phyloP scores from a whole-genome alignment of 306 rosid species.

The Castanopsis chinensis region DNA sequence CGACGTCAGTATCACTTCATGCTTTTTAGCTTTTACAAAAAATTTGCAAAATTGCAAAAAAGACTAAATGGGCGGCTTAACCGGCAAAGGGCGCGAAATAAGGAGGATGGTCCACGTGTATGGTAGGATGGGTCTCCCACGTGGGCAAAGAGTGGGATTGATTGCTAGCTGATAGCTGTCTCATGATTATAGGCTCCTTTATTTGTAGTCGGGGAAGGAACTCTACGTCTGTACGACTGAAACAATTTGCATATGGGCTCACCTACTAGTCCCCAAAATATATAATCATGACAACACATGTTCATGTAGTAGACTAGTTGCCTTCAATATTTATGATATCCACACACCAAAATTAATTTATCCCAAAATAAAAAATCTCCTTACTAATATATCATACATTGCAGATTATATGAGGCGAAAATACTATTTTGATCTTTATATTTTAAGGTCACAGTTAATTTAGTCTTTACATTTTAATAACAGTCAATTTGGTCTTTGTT shows the following conservation, averaged over 20 bases:
- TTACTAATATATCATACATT: too few species aligned
- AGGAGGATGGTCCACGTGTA: constrained; percentile 19
- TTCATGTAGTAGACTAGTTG: not conserved
- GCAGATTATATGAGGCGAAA: too few species aligned
- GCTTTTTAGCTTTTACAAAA: not conserved
- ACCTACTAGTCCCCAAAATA: not conserved
- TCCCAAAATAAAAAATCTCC: too few species aligned
- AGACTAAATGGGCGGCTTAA: not conserved
- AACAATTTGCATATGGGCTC: constrained; percentile 16
- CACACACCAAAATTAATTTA: not conserved
- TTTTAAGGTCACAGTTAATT: too few species aligned
- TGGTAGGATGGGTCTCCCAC: constrained; percentile 7
- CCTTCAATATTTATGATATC: not conserved
- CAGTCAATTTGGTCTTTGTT: too few species aligned
- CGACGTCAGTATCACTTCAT: constrained; percentile 34
- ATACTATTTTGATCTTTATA: too few species aligned
- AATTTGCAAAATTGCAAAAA: not conserved
- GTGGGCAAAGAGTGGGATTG: not conserved
- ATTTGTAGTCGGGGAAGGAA: not conserved
- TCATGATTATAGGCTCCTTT: not conserved
- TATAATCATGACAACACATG: not conserved
- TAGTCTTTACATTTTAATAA: too few species aligned
- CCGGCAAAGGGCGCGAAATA: constrained; percentile 16
- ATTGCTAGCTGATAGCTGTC: not conserved
- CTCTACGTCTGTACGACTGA: not conserved